These are phyloP conservation scores for Ophiostoma sp. DNA, from an alignment of 2,329 filamentous ascomycete genomes.

Conservation along the genomic window DNA sequence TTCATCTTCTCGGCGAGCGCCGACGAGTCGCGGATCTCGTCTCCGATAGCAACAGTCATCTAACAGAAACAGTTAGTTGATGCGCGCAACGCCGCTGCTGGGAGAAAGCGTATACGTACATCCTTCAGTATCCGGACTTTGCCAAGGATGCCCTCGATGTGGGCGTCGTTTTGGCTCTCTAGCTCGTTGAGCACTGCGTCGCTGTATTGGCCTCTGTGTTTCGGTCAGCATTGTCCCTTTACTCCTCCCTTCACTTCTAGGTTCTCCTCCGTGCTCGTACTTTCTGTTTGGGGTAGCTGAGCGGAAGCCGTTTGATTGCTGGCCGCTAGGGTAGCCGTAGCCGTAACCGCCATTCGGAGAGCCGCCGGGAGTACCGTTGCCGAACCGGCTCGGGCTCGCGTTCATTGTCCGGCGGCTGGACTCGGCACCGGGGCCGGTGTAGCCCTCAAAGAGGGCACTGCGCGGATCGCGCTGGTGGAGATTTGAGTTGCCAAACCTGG, in stretches of 20 bases:
- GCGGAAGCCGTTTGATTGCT: slow-evolving; percentile 45
- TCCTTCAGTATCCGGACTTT: slow-evolving; percentile 88
- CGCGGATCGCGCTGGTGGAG: slow-evolving; percentile 70
- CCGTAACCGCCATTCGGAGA: slow-evolving; percentile 38
- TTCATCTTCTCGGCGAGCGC: slow-evolving; percentile 93
- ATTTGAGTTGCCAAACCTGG: slow-evolving; percentile 60
- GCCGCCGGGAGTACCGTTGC: slow-evolving; percentile 25
- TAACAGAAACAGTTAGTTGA: slow-evolving; percentile 33
- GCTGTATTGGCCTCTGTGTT: slow-evolving; percentile 68
- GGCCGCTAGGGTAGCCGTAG: slow-evolving; percentile 47
- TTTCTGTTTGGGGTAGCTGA: slow-evolving; percentile 66
- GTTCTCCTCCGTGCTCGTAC: too few species aligned
- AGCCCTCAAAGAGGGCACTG: slow-evolving; percentile 70
- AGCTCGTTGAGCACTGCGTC: slow-evolving; percentile 87
- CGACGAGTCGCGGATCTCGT: slow-evolving; percentile 87
- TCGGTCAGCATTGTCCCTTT: too few species aligned
- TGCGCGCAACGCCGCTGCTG: too few species aligned
- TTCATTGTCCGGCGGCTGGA: slow-evolving; percentile 40
- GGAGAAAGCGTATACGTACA: slow-evolving; percentile 45
- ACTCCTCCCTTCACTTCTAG: too few species aligned
- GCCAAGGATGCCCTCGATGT: slow-evolving; percentile 82
- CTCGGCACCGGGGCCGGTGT: slow-evolving; percentile 51
- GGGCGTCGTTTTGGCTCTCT: slow-evolving; percentile 89
- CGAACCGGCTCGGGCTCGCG: slow-evolving; percentile 40
- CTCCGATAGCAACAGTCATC: slow-evolving; percentile 89